Evolutionary conservation across 2,329 filamentous ascomycete genomes (phyloP).

Genomic region (Clarireedia monteithiana): DNA sequence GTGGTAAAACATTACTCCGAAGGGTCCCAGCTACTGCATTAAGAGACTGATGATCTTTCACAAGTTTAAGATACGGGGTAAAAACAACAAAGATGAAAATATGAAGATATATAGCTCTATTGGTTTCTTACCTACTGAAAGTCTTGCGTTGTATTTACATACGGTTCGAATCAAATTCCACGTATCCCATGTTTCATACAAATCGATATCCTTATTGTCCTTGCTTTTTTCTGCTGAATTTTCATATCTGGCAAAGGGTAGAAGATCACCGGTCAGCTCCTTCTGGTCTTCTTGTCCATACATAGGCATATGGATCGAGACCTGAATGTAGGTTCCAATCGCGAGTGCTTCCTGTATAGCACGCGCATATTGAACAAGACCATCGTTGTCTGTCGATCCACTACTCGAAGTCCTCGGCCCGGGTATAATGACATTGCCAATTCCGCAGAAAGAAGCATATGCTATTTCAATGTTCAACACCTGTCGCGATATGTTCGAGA

Average conservation of each 20-base stretch:
- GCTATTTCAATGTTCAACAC: conserved; percentile 85
- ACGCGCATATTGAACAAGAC: conserved; percentile 69
- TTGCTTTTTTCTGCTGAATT: conserved; percentile 30
- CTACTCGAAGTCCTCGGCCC: conserved; percentile 62
- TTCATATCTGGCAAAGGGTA: conserved; percentile 25
- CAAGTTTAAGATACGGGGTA: conserved; percentile 10
- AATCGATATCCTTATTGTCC: conserved; percentile 46
- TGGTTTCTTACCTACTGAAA: conserved; percentile 70
- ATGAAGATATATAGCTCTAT: conserved; percentile 20
- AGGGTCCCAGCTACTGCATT: conserved; percentile 20
- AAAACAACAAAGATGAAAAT: not conserved
- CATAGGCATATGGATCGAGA: conserved; percentile 80
- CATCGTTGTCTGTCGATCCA: conserved; percentile 39
- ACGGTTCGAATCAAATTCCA: conserved; percentile 84
- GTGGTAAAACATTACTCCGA: conserved; percentile 17
- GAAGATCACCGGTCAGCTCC: conserved; percentile 29
- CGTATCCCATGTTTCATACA: conserved; percentile 82
- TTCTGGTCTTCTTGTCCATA: conserved; percentile 58
- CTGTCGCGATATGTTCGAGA: conserved; percentile 81
- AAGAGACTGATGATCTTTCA: not conserved
- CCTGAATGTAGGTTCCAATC: conserved; percentile 66
- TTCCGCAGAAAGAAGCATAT: conserved; percentile 92
- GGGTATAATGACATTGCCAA: conserved; percentile 73
- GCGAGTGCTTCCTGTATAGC: conserved; percentile 73
- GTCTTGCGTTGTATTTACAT: conserved; percentile 75